Base-by-base conservation (phyloP, 805 yeast species). In the Allodekkera sacchari region DNA sequence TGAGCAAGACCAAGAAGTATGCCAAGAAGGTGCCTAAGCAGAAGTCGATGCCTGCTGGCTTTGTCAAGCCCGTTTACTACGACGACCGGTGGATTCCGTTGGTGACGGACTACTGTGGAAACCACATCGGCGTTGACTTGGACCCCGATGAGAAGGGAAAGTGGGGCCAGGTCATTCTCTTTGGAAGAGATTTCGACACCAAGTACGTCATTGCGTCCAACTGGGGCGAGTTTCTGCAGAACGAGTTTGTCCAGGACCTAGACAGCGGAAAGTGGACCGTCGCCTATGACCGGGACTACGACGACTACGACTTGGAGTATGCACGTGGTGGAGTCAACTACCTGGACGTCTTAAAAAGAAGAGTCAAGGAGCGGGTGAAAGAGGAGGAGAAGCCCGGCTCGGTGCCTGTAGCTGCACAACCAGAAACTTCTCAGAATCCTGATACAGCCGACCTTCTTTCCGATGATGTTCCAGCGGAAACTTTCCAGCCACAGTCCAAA, bases 121-220 rank as follows among this genome's bases (percentile, higher is more conserved):
- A 88, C 59, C 85, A 83, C 52, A 74, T 88, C 32, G 96, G 85
- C 32, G 68, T 88, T 9, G 96, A 88, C 55, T 64, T 88, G 37
- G 77, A 80, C 6, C 87, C 88, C 2, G 95, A 81, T 5, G 63
- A 74, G 6, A 57, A 63, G 18, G 94, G 95, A 25, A 63, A 55
- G 19, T 68, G 75, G 63, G 96, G 96, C 15, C 96, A 88, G 59
- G 83, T 87, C 15, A 88, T 88, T 32, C 49, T 84, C 28, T 88
- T 83, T 55, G 96, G 96, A 18, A 74, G 95, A 48, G 96, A 87
- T 34, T 85, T 77, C 52, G 96, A 87, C 59, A 73, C 81, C 21
- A 88, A 88, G 53, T 85, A 71, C 53, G 83, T 79, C 16, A 60
- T 88, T 24, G 87, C 95, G 11, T 73, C 74, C 27, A 82, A 76